Base-by-base conservation (phyloP, 2,329 filamentous ascomycete species). In the Alternaria ventricosa region DNA sequence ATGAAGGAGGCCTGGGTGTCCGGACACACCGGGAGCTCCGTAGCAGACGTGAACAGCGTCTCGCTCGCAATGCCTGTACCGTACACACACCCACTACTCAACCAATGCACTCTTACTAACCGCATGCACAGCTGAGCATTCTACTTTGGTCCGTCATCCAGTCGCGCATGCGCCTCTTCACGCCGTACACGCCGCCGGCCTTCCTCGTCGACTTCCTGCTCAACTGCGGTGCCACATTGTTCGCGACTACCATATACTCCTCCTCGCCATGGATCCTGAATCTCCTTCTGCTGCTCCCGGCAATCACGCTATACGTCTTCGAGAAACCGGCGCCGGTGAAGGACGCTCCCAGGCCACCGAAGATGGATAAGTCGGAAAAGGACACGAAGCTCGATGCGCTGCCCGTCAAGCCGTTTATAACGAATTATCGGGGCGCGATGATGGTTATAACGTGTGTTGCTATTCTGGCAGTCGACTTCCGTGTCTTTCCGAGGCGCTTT, bases 401-500 rank as follows among this genome's bases (percentile, higher is more conserved):
- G 15, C 92, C 95, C 1, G 87, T 92, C 66, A 97, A 97, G 81
- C 93, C 96, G 0, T 98, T 97, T 82, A 85, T 99, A 66, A 98
- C 96, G 4, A 91, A 89, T 28, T 99, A 97, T 76, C 90, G 96
- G 57, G 94, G 93, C 3, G 88, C 89, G 54, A 97, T 99, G 94
- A 89, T 99, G 86, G 86, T 97, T 55, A 87, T 92, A 69, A 99
- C 96, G 8, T 96, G 93, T 75, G 82, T 96, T 49, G 92, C 93
- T 56, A 98, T 99, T 71, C 87, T 99, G n/a, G 96, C 96, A 15
- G 96, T 99, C 55, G 96, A 99, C 81, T 99, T 99, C 78, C 89
- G 87, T 18, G 85, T 97, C 63, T 99, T 99, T 74, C 96, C 96
- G 3, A 89, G 96, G 27, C 90, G 96, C 30, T 98, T 98, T 78